Conservation (phyloP, 148 eudicot species). For the Euryodendron excelsum region DNA sequence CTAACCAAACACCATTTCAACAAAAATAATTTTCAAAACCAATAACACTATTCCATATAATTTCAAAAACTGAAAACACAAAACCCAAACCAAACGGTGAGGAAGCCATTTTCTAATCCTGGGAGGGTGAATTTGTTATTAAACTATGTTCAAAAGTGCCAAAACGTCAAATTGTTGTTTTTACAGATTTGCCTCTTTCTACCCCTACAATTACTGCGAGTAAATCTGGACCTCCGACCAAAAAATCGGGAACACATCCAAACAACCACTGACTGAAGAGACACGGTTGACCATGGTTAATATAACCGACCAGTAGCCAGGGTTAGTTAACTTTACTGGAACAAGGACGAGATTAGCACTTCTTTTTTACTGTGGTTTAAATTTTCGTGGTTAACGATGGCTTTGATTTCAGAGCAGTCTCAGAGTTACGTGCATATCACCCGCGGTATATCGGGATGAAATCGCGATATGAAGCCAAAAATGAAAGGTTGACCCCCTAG, state of each 20-base stretch:
- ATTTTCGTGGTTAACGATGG: neutral
- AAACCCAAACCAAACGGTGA: too few relatives aligned
- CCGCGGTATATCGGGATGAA: neutral
- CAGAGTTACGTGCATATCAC: neutral
- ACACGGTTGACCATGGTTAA: conserved; percentile 1
- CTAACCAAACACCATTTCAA: too few relatives aligned
- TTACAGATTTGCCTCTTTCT: too few relatives aligned
- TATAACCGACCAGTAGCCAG: neutral
- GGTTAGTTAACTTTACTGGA: neutral
- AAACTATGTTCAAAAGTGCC: too few relatives aligned
- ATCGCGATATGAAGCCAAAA: neutral
- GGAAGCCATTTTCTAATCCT: too few relatives aligned
- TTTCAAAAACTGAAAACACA: too few relatives aligned
- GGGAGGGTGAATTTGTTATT: neutral
- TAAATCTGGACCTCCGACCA: neutral
- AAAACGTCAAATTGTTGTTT: too few relatives aligned
- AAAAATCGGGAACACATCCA: conserved; percentile 9
- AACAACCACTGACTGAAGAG: conserved; percentile 1
- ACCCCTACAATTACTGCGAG: conserved; percentile 3
- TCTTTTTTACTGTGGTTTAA: neutral
- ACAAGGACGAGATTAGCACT: too few relatives aligned
- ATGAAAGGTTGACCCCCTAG: too few relatives aligned
- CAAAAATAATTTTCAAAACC: too few relatives aligned
- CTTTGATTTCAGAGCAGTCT: neutral
- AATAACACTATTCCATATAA: too few relatives aligned